phyloP scores from a whole-genome alignment of 352 stramenopile genomes.

The Phytophthora colocasiae region DNA sequence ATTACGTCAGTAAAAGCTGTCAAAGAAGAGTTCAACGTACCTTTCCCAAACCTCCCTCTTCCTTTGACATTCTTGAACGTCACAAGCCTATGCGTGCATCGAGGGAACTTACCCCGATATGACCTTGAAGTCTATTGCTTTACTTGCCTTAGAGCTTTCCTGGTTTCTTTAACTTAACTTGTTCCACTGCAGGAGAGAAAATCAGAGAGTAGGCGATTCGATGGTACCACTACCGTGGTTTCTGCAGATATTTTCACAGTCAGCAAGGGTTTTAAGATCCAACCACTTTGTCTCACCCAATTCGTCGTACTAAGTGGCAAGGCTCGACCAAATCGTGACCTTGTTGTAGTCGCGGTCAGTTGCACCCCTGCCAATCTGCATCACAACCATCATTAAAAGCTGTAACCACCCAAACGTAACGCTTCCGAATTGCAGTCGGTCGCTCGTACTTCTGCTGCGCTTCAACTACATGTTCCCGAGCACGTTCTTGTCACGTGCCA shows the following conservation, averaged over 20 bases:
- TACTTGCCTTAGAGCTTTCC: conserved; percentile 25
- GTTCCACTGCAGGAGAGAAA: background rate
- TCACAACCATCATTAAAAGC: background rate
- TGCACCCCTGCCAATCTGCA: conserved; percentile 39
- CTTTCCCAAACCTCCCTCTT: conserved; percentile 52
- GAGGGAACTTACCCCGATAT: conserved; percentile 17
- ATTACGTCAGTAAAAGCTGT: no score
- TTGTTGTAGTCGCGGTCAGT: conserved; percentile 53
- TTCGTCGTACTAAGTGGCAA: conserved; percentile 75
- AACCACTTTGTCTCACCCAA: conserved; percentile 28
- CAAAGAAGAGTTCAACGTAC: no score
- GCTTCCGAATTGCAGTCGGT: no score
- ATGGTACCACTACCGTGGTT: conserved; percentile 33
- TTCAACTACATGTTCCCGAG: conserved; percentile 44
- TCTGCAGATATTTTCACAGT: conserved; percentile 10
- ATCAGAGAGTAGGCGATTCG: conserved; percentile 17
- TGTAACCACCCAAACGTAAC: background rate
- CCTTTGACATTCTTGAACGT: conserved; percentile 18
- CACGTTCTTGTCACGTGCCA: conserved; percentile 63
- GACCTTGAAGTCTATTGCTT: conserved; percentile 9
- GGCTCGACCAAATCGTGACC: conserved; percentile 55
- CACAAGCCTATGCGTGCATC: conserved; percentile 14
- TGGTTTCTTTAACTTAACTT: conserved; percentile 5
- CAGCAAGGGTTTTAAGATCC: background rate
- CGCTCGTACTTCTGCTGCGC: conserved; percentile 51